Evolutionary conservation across 441 rosid species (phyloP).

Genomic region (Syzygium malaccense): DNA sequence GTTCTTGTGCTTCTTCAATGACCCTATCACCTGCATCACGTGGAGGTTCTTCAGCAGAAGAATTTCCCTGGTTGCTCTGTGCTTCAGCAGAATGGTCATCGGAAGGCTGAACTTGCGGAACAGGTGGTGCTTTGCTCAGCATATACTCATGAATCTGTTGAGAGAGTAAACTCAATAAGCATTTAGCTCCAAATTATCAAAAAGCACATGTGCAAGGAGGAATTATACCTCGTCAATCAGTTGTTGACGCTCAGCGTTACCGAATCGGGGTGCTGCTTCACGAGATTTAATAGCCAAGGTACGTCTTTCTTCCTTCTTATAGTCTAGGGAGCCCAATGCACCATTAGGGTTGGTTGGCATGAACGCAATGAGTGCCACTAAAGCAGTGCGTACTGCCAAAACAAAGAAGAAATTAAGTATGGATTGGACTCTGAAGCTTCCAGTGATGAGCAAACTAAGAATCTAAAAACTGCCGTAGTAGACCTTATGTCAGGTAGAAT

Average conservation of each 20-base stretch:
- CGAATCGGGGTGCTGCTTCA: conserved; percentile 65
- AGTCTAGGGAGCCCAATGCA: conserved; percentile 90
- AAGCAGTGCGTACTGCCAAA: conserved; percentile 82
- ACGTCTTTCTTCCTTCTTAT: conserved; percentile 78
- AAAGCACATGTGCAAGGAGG: not conserved
- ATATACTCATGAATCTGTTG: conserved; percentile 78
- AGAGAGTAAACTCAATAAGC: not conserved
- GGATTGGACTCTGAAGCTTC: not conserved
- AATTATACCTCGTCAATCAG: conserved; percentile 71
- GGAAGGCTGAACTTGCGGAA: conserved; percentile 32
- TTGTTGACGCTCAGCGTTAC: conserved; percentile 75
- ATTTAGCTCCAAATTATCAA: not conserved
- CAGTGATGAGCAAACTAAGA: not conserved
- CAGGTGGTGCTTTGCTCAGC: conserved; percentile 68
- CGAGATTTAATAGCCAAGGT: conserved; percentile 81
- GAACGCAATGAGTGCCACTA: conserved; percentile 90
- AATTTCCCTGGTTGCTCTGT: conserved; percentile 21
- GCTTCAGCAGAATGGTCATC: conserved; percentile 17
- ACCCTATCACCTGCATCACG: conserved; percentile 28
- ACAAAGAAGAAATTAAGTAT: conserved; percentile 9
- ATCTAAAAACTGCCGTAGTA: not conserved
- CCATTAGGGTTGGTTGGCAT: conserved; percentile 95
- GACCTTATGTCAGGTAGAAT: not conserved
- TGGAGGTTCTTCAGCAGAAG: conserved; percentile 13
- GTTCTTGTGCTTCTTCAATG: conserved; percentile 37